Conservation (phyloP, 352 stramenopile genomes). For the Blastocystis sp. region DNA sequence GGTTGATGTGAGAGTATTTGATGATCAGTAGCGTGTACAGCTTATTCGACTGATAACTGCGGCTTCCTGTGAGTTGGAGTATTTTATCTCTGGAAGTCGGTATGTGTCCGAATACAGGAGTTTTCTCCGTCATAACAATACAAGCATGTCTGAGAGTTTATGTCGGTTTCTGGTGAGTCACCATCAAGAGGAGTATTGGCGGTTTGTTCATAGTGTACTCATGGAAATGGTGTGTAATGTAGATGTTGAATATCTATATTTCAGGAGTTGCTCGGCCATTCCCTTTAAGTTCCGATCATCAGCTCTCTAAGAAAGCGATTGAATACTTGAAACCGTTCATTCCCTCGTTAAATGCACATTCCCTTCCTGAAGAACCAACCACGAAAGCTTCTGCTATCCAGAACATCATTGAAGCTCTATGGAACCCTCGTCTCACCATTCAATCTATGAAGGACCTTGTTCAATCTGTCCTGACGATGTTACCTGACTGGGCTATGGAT, state of each 20-base stretch:
- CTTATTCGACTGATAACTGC: background rate
- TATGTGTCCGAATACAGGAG: background rate
- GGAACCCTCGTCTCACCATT: background rate
- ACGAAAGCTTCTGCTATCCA: background rate
- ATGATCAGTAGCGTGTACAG: background rate
- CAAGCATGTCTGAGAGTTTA: background rate
- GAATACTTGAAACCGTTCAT: background rate
- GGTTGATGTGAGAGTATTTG: background rate
- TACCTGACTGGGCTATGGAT: background rate
- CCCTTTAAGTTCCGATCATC: background rate
- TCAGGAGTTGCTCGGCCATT: background rate
- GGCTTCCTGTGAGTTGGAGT: slow-evolving; percentile 9
- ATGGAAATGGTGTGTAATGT: background rate
- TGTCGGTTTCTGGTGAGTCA: background rate
- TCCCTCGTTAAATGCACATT: background rate
- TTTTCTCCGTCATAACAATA: background rate
- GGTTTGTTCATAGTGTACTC: background rate
- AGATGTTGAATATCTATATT: slow-evolving; percentile 1
- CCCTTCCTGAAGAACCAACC: background rate
- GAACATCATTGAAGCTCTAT: slow-evolving; percentile 12
- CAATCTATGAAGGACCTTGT: background rate
- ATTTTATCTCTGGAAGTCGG: background rate
- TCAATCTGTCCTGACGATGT: background rate
- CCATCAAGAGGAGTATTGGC: background rate
- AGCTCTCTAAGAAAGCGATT: background rate